Conservation (phyloP, 2,329 filamentous ascomycete species). For the Xylaria sp. region DNA sequence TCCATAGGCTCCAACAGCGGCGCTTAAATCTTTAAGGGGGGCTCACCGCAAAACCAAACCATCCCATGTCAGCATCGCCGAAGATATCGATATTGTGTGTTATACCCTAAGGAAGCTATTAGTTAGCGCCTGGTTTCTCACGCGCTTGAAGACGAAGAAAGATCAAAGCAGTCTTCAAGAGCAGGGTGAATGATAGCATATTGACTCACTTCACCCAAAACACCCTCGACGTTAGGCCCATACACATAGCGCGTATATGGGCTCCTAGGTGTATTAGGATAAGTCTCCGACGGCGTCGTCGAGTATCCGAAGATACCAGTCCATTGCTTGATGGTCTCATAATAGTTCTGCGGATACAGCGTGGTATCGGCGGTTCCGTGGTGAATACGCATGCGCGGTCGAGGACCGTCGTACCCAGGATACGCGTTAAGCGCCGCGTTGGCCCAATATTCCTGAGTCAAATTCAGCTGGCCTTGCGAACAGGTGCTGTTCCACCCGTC, state of each 20-base stretch:
- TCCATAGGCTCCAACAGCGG: neutral
- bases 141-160: no score
- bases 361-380: slow-evolving; percentile 51
- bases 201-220: no score
- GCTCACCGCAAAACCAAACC: slow-evolving; percentile 40
- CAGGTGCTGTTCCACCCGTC: slow-evolving; percentile 64
- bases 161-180: no score
- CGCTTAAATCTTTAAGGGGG: no score
- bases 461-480: slow-evolving; percentile 57
- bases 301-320: slow-evolving; percentile 53
- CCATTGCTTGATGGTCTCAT: slow-evolving; percentile 53
- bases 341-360: slow-evolving; percentile 47
- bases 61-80: slow-evolving; percentile 42
- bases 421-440: slow-evolving; percentile 56
- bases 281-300: slow-evolving; percentile 32
- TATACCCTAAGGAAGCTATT: slow-evolving; percentile 37
- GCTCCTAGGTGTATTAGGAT: slow-evolving; percentile 32
- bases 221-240: slow-evolving; percentile 41
- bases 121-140: neutral
- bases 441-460: slow-evolving; percentile 61
- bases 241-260: slow-evolving; percentile 42
- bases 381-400: slow-evolving; percentile 50
- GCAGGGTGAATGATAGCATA: no score
- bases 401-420: slow-evolving; percentile 48
- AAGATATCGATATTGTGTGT: slow-evolving; percentile 39